Conservation (phyloP, 768 basidiomycete genomes). For the Hemileccinum impolitum region DNA sequence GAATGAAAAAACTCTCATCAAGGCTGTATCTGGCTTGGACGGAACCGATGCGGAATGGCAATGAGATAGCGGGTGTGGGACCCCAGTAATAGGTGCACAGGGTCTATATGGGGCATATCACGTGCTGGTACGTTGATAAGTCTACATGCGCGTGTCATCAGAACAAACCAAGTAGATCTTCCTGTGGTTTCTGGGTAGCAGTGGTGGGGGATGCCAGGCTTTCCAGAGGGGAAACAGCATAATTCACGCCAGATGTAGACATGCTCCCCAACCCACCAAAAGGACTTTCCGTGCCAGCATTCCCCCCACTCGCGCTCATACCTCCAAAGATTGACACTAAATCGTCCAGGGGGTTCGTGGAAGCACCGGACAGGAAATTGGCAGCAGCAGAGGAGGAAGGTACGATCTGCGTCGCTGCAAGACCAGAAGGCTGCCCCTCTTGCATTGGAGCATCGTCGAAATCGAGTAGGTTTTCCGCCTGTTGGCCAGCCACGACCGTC, state of each 20-base stretch:
- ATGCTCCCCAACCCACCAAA: constrained; percentile 19
- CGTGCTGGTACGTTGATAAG: too few relatives aligned
- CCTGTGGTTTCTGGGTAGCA: constrained; percentile 38
- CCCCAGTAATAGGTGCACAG: constrained; percentile 2
- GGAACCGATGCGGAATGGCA: background rate
- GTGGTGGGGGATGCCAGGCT: constrained; percentile 15
- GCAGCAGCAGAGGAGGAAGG: constrained; percentile 76
- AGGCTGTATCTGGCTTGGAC: too few relatives aligned
- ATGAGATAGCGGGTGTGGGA: constrained; percentile 2
- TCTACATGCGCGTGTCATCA: constrained; percentile 29
- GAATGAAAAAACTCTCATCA: constrained; percentile 5
- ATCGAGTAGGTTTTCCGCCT: constrained; percentile 92
- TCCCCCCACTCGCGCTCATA: constrained; percentile 30
- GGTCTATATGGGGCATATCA: constrained; percentile 8
- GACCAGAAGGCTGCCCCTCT: too few relatives aligned
- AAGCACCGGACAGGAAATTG: too few relatives aligned
- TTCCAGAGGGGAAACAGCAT: constrained; percentile 20
- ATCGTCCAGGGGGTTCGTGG: too few relatives aligned
- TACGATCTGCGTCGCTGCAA: too few relatives aligned
- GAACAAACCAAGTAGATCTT: constrained; percentile 57
- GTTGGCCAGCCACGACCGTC: constrained; percentile 87
- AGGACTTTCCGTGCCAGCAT: too few relatives aligned
- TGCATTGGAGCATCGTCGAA: constrained; percentile 72
- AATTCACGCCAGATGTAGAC: constrained; percentile 5
- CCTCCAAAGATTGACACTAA: too few relatives aligned